Evolutionary conservation across 345 rosid species (phyloP).

Genomic region (Citrus maxima): DNA sequence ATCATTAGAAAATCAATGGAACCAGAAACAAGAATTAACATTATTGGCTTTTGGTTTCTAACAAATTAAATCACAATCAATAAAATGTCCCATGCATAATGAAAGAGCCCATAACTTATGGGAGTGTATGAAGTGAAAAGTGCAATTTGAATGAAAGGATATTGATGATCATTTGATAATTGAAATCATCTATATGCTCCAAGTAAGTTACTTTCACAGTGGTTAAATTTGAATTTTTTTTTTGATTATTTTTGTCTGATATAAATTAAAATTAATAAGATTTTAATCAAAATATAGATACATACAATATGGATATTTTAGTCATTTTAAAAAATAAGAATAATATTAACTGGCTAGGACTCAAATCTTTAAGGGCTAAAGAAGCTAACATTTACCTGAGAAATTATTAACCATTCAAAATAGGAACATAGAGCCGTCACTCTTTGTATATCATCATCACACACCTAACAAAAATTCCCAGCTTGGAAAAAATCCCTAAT

Average conservation of each 20-base stretch:
- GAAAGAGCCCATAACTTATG: constrained; percentile 18
- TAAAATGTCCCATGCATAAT: constrained; percentile 7
- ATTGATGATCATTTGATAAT: no score
- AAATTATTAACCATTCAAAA: constrained; percentile 12
- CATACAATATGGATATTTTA: no score
- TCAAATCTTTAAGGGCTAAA: no score
- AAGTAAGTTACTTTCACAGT: no score
- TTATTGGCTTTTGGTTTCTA: background rate
- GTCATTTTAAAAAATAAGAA: no score
- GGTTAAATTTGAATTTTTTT: no score
- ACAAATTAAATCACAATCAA: background rate
- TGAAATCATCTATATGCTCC: no score
- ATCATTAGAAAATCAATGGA: background rate
- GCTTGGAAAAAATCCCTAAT: constrained; percentile 20
- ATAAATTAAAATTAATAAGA: no score
- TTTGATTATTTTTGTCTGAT: no score
- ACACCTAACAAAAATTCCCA: constrained; percentile 11
- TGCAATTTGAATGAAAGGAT: background rate
- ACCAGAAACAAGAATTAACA: background rate
- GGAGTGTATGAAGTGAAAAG: constrained; percentile 15
- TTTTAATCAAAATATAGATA: no score
- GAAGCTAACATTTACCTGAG: no score
- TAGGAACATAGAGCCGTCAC: constrained; percentile 38
- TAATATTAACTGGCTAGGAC: no score
- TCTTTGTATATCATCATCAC: constrained; percentile 24